Percentiles rank a stretch among this genome's conserved stretches.
Evolutionary conservation across 768 basidiomycete species (phyloP).

Genomic region (Pisolithus tinctorius): DNA sequence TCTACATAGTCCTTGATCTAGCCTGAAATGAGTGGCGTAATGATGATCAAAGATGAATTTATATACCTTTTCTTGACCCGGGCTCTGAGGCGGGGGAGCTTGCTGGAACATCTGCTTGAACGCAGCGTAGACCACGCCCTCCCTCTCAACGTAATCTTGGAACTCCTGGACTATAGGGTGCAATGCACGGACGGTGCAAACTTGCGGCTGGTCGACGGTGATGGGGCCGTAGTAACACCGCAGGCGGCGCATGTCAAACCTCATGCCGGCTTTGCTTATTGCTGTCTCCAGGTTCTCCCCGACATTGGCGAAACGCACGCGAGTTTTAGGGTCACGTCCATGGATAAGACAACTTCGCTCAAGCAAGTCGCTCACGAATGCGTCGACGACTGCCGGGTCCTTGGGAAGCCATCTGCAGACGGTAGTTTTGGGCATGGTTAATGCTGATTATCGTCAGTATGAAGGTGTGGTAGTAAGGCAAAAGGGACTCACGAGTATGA

Average conservation of each 20-base stretch:
- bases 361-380: constrained; percentile 9
- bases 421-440: not conserved
- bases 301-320: not conserved
- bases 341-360: not conserved
- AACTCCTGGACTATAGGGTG: constrained; percentile 13
- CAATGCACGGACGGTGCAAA: not conserved
- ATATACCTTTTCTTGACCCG: not conserved
- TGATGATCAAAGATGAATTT: not conserved
- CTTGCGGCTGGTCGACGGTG: constrained; percentile 12
- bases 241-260: not conserved
- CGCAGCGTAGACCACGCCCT: constrained; percentile 12
- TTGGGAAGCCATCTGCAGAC: constrained; percentile 13
- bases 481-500: not conserved
- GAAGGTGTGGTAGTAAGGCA: not conserved
- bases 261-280: not conserved
- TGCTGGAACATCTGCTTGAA: not conserved
- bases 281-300: not conserved
- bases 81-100: not conserved
- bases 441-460: not conserved
- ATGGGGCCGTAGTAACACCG: constrained; percentile 15
- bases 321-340: not conserved
- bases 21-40: not conserved
- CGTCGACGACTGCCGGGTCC: constrained; percentile 8
- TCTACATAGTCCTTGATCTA: constrained; percentile 5
- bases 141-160: constrained; percentile 17